phyloP scores from a whole-genome alignment of 1,284 basidiomycete genomes.

The Tilletia walkeri region DNA sequence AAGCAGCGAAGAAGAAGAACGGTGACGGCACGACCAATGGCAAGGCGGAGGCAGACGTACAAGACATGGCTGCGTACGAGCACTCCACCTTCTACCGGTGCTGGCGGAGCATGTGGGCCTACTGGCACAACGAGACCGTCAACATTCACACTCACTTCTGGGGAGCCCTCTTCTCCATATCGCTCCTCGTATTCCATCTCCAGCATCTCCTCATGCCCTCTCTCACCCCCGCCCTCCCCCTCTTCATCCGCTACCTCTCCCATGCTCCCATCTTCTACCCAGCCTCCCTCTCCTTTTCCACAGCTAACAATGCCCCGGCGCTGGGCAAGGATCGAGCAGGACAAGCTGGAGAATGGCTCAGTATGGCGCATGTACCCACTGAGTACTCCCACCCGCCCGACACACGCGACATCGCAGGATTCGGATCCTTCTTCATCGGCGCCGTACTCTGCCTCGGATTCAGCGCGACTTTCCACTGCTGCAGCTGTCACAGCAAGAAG shows the following conservation, averaged over 20 bases:
- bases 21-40: background rate
- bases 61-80: conserved; percentile 33
- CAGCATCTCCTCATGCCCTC: conserved; percentile 29
- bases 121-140: conserved; percentile 60
- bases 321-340: background rate
- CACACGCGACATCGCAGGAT: conserved; percentile 67
- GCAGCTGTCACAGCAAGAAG: conserved; percentile 10
- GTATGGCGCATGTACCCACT: background rate
- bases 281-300: conserved; percentile 22
- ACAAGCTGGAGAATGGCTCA: background rate
- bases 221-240: conserved; percentile 23
- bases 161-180: conserved; percentile 69
- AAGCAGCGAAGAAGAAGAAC: conserved; percentile 4
- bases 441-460: conserved; percentile 72
- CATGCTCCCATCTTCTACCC: conserved; percentile 44
- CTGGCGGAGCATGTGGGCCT: conserved; percentile 51
- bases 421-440: conserved; percentile 70
- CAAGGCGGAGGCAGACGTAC: background rate
- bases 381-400: conserved; percentile 56
- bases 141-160: conserved; percentile 85
- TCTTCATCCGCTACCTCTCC: conserved; percentile 32
- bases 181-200: conserved; percentile 58
- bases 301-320: background rate
- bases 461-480: conserved; percentile 71
- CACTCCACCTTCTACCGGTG: conserved; percentile 48